Base-by-base conservation (phyloP, 2,329 filamentous ascomycete species). In the Fusarium falciforme region DNA sequence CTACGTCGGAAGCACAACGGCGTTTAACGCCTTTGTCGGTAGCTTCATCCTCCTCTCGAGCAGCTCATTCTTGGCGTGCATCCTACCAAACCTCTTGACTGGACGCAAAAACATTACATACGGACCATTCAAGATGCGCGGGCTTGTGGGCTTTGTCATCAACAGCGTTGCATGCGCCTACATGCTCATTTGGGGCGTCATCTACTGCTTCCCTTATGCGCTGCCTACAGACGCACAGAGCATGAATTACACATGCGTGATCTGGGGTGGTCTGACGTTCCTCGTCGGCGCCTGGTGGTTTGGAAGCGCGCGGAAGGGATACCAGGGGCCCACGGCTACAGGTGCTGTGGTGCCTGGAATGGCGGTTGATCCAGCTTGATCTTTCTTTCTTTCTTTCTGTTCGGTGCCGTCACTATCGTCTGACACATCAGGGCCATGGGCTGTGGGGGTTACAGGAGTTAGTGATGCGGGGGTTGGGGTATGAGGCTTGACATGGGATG, bases 11-110 rank as follows among this genome's bases (percentile, higher is more conserved):
- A 90, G 86, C 68, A 87, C 85, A 1, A 91, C 90, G 0, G 92
- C 92, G 0, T 94, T 93, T 82, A 88, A 89, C 47, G 91, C 91
- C 0, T 89, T 93, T 29, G 88, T 93, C 9, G 90, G 90, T 11
- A 82, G 79, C 33, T 85, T 83, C 66, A 83, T 84, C 33, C 77
- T 83, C 0, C 75, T 83, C 9, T 83, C 80, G 14, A 83, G 77
- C 38, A 77, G 74, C 40, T 80, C 78, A 6, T 93, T 92, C 78
- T 83, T 92, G 4, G 89, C 89, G 1, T 90, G 90, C 8, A 90
- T 94, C 63, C 80, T 93, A 1, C 89, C 89, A 0, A 87, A 90
- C 70, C 80, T 90, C 1, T 67, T 90, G 0, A 86, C 85, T 0
- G 76, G 81, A 1, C 75, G 81, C 27, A 81, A 76, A 55, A 81